Evolutionary conservation across 2,329 filamentous ascomycete genomes (phyloP).

Genomic region (Apiospora marii): DNA sequence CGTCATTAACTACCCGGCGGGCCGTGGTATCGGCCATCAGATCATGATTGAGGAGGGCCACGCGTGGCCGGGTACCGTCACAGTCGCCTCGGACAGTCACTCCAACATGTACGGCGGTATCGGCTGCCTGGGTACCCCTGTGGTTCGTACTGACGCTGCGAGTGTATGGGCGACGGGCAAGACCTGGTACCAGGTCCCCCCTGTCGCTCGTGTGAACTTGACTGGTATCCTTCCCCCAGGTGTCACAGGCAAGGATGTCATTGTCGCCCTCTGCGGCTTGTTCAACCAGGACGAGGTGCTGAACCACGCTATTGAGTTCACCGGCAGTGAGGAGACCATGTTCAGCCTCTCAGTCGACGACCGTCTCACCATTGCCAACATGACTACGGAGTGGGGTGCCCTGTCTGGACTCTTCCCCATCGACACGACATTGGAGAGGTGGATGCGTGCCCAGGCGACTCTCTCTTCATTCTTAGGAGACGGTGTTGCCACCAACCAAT

Average conservation of each 20-base stretch:
- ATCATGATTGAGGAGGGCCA: constrained; percentile 89
- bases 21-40: constrained; percentile 87
- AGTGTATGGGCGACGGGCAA: constrained; percentile 83
- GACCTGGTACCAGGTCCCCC: constrained; percentile 91
- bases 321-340: constrained; percentile 80
- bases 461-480: constrained; percentile 68
- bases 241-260: constrained; percentile 93
- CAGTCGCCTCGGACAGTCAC: constrained; percentile 81
- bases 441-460: constrained; percentile 81
- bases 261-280: constrained; percentile 84
- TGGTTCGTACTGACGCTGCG: constrained; percentile 89
- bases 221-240: constrained; percentile 78
- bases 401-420: constrained; percentile 84
- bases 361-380: constrained; percentile 78
- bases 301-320: constrained; percentile 91
- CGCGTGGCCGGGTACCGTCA: constrained; percentile 83
- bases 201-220: constrained; percentile 81
- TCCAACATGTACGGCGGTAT: constrained; percentile 86
- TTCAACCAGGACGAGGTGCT: constrained; percentile 89
- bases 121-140: constrained; percentile 77
- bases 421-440: constrained; percentile 73
- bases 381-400: constrained; percentile 85
- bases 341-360: constrained; percentile 74
- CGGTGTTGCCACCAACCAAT: constrained; percentile 60
- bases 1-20: constrained; percentile 79